Evolutionary conservation across 164 flowering plant genomes (phyloP).

Genomic region (Chimonanthus praecox): DNA sequence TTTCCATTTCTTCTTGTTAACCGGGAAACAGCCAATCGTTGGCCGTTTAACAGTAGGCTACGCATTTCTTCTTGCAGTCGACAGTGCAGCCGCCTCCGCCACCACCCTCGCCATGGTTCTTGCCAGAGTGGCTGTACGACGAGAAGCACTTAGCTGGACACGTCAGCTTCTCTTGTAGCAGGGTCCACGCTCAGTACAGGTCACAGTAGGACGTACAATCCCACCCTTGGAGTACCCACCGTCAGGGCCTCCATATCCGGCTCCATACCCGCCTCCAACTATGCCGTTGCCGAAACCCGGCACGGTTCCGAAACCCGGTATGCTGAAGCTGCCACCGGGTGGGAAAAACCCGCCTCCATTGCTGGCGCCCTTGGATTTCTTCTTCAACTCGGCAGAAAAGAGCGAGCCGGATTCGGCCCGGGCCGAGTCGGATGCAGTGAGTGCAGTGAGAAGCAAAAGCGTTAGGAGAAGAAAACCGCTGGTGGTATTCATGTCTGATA

Average conservation of each 20-base stretch:
- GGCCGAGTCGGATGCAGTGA: constrained; percentile 20
- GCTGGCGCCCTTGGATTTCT: constrained; percentile 7
- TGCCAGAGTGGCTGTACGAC: constrained; percentile 71
- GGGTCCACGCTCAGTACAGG: constrained; percentile 71
- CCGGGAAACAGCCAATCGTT: neutral
- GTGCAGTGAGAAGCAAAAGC: constrained; percentile 25
- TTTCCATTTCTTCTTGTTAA: neutral
- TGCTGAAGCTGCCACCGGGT: constrained; percentile 38
- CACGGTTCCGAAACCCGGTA: constrained; percentile 44
- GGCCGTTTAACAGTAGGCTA: constrained; percentile 51
- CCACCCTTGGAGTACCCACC: constrained; percentile 67
- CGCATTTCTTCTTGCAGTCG: constrained; percentile 82
- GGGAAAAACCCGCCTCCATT: constrained; percentile 29
- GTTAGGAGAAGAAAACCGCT: constrained; percentile 18
- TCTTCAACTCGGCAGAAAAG: constrained; percentile 14
- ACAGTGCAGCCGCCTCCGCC: constrained; percentile 98
- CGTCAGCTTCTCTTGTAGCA: constrained; percentile 63
- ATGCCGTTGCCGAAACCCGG: constrained; percentile 2
- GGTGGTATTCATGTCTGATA: constrained; percentile 16
- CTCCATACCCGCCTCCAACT: constrained; percentile 69
- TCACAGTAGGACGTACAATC: constrained; percentile 44
- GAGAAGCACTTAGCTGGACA: constrained; percentile 88
- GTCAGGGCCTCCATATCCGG: constrained; percentile 57
- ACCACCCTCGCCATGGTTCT: constrained; percentile 76
- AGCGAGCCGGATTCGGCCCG: constrained; percentile 22